phyloP scores from a whole-genome alignment of 148 eudicot species.

The Amaranthus palmeri region DNA sequence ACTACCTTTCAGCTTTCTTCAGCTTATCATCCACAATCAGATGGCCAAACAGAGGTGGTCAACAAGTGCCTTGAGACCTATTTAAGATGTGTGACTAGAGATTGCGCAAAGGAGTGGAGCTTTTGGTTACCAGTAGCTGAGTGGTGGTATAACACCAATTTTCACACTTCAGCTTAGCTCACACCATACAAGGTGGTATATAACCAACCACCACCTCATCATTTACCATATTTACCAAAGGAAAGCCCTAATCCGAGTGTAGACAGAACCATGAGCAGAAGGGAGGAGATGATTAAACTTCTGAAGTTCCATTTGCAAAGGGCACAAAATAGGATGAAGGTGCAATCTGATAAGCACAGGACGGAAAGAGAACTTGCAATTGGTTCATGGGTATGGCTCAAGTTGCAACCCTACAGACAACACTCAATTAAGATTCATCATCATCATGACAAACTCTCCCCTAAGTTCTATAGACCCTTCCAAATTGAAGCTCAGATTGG shows the following conservation, averaged over 20 bases:
- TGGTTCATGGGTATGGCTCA: not conserved
- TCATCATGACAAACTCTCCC: no score
- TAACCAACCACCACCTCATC: not conserved
- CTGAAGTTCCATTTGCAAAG: not conserved
- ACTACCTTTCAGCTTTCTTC: not conserved
- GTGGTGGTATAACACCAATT: constrained; percentile 7
- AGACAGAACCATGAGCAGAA: not conserved
- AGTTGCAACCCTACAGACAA: not conserved
- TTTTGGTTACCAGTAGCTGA: not conserved
- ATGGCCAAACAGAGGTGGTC: not conserved
- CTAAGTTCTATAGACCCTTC: no score
- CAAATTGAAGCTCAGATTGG: no score
- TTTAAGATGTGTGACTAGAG: not conserved
- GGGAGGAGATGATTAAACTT: not conserved
- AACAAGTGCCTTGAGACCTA: not conserved
- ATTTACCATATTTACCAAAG: not conserved
- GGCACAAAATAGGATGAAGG: not conserved
- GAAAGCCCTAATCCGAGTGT: not conserved
- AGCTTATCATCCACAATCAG: not conserved
- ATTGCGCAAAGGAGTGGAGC: not conserved
- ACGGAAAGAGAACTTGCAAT: not conserved
- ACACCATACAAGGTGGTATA: not conserved
- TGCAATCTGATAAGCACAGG: not conserved
- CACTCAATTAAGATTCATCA: no score
- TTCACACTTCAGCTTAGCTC: not conserved